A percentile compares a stretch with the other conserved stretches of the same genome.
Evolutionary conservation across 768 basidiomycete species (phyloP).

Genomic region (Xerocomus potaroensis): DNA sequence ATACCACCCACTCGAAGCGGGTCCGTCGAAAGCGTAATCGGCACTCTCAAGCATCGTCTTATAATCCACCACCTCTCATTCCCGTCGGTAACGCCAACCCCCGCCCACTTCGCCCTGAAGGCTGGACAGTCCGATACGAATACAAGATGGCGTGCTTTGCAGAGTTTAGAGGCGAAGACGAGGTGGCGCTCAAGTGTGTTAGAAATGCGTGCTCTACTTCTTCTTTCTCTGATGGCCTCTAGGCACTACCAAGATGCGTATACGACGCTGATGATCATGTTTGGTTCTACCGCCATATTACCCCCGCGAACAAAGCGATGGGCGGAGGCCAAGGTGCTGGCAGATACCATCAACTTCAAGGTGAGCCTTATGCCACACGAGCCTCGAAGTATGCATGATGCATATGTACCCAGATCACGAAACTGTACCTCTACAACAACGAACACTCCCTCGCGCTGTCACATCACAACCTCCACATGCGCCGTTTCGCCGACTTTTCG

Average conservation of each 20-base stretch:
- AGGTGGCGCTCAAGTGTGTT: constrained; percentile 85
- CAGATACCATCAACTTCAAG: constrained; percentile 90
- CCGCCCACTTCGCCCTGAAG: constrained; percentile 72
- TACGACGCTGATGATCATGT: constrained; percentile 78
- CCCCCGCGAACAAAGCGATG: constrained; percentile 94
- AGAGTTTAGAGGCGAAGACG: constrained; percentile 89
- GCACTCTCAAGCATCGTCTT: constrained; percentile 59
- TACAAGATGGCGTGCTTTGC: constrained; percentile 98
- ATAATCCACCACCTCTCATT: constrained; percentile 42
- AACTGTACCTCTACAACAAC: constrained; percentile 87
- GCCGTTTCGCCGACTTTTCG: constrained; percentile 81
- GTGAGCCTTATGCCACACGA: constrained; percentile 34
- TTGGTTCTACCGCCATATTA: constrained; percentile 78
- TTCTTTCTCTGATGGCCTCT: constrained; percentile 9
- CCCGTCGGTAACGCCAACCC: constrained; percentile 38
- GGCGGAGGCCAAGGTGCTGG: constrained; percentile 97
- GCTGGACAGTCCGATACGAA: constrained; percentile 96
- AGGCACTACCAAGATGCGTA: constrained; percentile 97
- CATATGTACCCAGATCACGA: constrained; percentile 58
- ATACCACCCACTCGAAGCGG: constrained; percentile 87
- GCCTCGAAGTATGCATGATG: neutral
- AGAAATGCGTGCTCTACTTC: constrained; percentile 3
- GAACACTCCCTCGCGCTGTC: constrained; percentile 78
- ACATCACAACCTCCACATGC: constrained; percentile 82
- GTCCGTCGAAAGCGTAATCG: constrained; percentile 86